phyloP scores from a whole-genome alignment of 108 stramenopile species.

The Conticribra weissflogii region DNA sequence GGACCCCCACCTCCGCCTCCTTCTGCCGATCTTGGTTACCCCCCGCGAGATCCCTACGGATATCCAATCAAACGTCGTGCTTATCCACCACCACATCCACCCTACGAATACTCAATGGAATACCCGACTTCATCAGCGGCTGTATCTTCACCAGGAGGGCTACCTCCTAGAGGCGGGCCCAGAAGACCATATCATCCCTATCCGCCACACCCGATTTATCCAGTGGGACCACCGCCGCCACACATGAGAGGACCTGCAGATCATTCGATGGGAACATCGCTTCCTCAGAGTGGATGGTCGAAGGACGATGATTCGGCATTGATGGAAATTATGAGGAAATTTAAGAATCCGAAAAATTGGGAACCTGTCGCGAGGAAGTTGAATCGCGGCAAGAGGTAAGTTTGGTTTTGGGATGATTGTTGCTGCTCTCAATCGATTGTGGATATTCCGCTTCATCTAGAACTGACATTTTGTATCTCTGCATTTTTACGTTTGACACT shows the following conservation, averaged over 20 bases:
- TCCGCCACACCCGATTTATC: not conserved
- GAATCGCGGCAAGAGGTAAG: slow-evolving; percentile 52
- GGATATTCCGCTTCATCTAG: not conserved
- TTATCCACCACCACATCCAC: slow-evolving; percentile 5
- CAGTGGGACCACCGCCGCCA: too few species aligned
- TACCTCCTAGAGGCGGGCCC: not conserved
- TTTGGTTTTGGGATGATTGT: not conserved
- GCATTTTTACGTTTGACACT: too few species aligned
- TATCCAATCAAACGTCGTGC: not conserved
- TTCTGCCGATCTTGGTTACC: slow-evolving; percentile 29
- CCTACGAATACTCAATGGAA: not conserved
- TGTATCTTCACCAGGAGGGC: not conserved
- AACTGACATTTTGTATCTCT: not conserved
- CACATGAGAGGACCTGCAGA: too few species aligned
- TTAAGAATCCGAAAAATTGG: slow-evolving; percentile 86
- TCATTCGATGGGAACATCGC: too few species aligned
- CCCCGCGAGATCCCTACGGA: slow-evolving; percentile 3
- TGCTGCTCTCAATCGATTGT: not conserved
- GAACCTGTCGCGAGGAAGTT: slow-evolving; percentile 86
- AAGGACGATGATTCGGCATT: slow-evolving; percentile 79
- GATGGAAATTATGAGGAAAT: slow-evolving; percentile 84
- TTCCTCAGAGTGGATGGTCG: slow-evolving; percentile 48
- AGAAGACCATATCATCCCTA: not conserved
- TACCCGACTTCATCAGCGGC: not conserved
- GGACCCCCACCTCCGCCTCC: slow-evolving; percentile 21